Evolutionary conservation across 208 protist genomes (phyloP).

Genomic region (Leishmania amazonensis): DNA sequence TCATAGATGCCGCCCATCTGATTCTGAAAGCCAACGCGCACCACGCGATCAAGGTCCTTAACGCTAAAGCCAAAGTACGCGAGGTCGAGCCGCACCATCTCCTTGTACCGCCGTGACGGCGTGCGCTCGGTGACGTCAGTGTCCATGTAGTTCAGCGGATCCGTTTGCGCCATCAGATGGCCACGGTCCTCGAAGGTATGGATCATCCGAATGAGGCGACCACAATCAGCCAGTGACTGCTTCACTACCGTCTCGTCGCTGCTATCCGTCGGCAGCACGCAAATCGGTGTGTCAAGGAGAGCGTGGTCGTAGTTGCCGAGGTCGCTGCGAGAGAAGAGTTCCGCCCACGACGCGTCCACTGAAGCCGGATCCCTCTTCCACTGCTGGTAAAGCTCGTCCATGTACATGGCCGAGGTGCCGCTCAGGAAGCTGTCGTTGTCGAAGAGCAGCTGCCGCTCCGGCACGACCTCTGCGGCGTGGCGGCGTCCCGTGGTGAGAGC

Average conservation of each 20-base stretch:
- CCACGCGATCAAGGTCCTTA: slow-evolving; percentile 67
- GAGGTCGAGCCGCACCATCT: slow-evolving; percentile 75
- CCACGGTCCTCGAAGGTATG: slow-evolving; percentile 88
- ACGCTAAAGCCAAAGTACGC: slow-evolving; percentile 82
- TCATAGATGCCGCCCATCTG: slow-evolving; percentile 74
- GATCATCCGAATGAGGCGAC: slow-evolving; percentile 87
- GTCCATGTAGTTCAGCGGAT: slow-evolving; percentile 82
- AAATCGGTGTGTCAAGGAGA: slow-evolving; percentile 63
- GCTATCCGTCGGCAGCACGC: slow-evolving; percentile 52
- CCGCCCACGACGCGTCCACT: slow-evolving; percentile 76
- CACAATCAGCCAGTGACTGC: slow-evolving; percentile 81
- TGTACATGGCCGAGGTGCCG: slow-evolving; percentile 77
- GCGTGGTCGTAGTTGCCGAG: slow-evolving; percentile 57
- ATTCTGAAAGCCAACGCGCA: slow-evolving; percentile 83
- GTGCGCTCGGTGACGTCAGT: slow-evolving; percentile 41
- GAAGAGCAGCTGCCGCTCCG: slow-evolving; percentile 66
- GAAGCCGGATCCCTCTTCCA: slow-evolving; percentile 79
- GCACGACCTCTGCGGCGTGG: slow-evolving; percentile 28
- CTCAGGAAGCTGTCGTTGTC: slow-evolving; percentile 87
- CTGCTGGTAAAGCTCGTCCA: slow-evolving; percentile 83
- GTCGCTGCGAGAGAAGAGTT: slow-evolving; percentile 53
- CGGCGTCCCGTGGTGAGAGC: slow-evolving; percentile 14
- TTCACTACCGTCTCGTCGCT: slow-evolving; percentile 44
- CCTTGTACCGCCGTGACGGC: slow-evolving; percentile 60
- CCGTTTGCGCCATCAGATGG: slow-evolving; percentile 79